Percentiles rank a stretch among this genome's conserved stretches.
Conservation (phyloP, 495 filamentous ascomycete genomes). For the Aspergillus taichungensis region DNA sequence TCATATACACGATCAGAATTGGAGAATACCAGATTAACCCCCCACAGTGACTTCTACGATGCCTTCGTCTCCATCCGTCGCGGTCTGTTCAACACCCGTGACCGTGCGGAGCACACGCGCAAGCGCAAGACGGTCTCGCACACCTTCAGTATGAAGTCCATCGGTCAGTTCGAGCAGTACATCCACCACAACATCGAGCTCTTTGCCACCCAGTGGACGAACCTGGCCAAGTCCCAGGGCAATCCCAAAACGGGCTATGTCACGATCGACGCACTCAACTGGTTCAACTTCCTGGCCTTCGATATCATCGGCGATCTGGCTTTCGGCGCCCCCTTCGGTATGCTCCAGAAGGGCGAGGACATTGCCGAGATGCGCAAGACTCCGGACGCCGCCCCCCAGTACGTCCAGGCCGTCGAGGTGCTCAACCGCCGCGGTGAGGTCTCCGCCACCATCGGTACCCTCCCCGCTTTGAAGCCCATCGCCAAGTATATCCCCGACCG, state of each 20-base stretch:
- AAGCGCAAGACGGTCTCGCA: constrained; percentile 87
- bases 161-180: constrained; percentile 84
- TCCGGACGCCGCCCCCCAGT: constrained; percentile 33
- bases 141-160: constrained; percentile 75
- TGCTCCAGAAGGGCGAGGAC: constrained; percentile 46
- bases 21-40: constrained; percentile 1
- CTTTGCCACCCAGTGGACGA: constrained; percentile 67
- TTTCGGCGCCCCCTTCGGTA: constrained; percentile 47
- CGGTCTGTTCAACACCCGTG: constrained; percentile 85
- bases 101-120: constrained; percentile 73
- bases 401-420: constrained; percentile 45
- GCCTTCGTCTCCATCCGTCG: constrained; percentile 82
- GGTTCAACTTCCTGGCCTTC: constrained; percentile 94
- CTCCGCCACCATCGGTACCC: constrained; percentile 40
- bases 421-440: constrained; percentile 49
- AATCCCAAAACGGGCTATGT: constrained; percentile 43
- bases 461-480: constrained; percentile 38
- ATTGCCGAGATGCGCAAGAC: constrained; percentile 50
- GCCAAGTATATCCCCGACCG: constrained; percentile 44
- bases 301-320: constrained; percentile 72
- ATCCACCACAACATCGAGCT: constrained; percentile 71
- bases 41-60: constrained; percentile 70
- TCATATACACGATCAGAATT: neutral
- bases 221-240: constrained; percentile 35
- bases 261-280: constrained; percentile 70